A percentile compares a stretch with the other conserved stretches of the same genome.
Conservation (phyloP, 1,284 basidiomycete genomes). For the Porodaedalea pini region DNA sequence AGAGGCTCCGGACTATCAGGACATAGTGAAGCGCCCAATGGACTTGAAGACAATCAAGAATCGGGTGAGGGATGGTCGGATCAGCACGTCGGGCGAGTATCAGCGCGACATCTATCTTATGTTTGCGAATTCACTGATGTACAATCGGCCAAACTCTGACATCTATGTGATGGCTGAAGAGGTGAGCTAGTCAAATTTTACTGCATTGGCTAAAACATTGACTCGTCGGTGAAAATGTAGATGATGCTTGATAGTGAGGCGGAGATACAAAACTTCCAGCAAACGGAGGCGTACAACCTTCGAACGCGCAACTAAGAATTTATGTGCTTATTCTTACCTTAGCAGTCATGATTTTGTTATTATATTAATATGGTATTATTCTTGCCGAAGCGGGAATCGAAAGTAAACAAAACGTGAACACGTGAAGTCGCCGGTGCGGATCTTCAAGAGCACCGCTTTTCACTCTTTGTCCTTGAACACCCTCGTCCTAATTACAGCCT, state of each 20-base stretch:
- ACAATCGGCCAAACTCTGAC: slow-evolving; percentile 80
- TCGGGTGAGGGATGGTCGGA: slow-evolving; percentile 77
- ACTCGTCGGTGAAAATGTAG: slow-evolving; percentile 36
- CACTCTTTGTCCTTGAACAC: neutral
- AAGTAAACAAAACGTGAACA: neutral
- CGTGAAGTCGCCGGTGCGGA: neutral
- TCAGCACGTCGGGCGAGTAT: slow-evolving; percentile 79
- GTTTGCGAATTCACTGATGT: slow-evolving; percentile 97
- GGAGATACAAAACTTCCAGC: slow-evolving; percentile 72
- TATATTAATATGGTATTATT: neutral
- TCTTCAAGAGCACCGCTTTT: neutral
- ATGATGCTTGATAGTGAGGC: slow-evolving; percentile 84
- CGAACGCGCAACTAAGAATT: slow-evolving; percentile 37
- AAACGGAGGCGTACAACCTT: slow-evolving; percentile 66
- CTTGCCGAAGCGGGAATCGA: neutral
- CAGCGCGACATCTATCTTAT: slow-evolving; percentile 88
- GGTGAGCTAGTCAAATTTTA: slow-evolving; percentile 41
- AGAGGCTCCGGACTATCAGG: slow-evolving; percentile 87
- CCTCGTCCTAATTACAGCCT: neutral
- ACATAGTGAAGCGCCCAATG: slow-evolving; percentile 89
- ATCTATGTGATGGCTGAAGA: slow-evolving; percentile 88
- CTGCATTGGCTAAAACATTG: slow-evolving; percentile 6
- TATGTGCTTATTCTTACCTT: neutral
- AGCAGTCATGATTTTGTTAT: neutral
- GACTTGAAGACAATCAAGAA: slow-evolving; percentile 88